Evolutionary conservation across 306 rosid genomes (phyloP), one percentile per base, ranked within the genome.

Genomic region (Pueraria montana): DNA sequence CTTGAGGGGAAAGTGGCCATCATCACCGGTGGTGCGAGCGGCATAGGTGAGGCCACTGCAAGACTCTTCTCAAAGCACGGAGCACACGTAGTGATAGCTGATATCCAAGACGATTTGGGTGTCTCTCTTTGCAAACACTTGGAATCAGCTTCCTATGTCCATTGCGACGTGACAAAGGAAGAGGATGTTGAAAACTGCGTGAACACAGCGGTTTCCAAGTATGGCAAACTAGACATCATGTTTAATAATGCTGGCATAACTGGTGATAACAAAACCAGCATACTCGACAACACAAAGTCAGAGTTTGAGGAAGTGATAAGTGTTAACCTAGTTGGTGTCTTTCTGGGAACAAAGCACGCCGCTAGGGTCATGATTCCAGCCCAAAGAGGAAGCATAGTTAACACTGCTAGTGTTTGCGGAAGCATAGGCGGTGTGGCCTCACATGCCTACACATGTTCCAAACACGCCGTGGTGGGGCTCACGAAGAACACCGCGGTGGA

Each of bases 1-100:
- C 88, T 90, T 27, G 93, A 90, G 52, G 94, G 92, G 11, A 92
- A 90, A 56, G 94, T 92, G 70, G 89, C 91, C 0, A 0, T 92
- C 4, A 64, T 92, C 53, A 92, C 97, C 0, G 94, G 97, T 0
- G 91, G 89, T 0, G 89, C 91, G 0, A 81, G 90, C 9, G 92
- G 96, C 43, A 86, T 92, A 0, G 92, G 92, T 1, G 94, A 90
- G 27, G 45, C 50, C 43, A 84, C 90, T 0, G 86, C 87, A 16
- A 78, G 84, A 30, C 84, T 90, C 34, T 92, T 90, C 84, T 40
- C 89, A 0, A 71, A 76, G 52, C 94, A 90, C 10, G 92, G 90
- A 12, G 89, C 94, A 1, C 76, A 80, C 65, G 85, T 89, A 0
- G 79, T 90, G 1, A 86, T 92, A 6, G 90, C 94, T 0, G 90